Evolutionary conservation across 2,329 filamentous ascomycete species (phyloP).

Genomic region (Pseudocercospora ulei): DNA sequence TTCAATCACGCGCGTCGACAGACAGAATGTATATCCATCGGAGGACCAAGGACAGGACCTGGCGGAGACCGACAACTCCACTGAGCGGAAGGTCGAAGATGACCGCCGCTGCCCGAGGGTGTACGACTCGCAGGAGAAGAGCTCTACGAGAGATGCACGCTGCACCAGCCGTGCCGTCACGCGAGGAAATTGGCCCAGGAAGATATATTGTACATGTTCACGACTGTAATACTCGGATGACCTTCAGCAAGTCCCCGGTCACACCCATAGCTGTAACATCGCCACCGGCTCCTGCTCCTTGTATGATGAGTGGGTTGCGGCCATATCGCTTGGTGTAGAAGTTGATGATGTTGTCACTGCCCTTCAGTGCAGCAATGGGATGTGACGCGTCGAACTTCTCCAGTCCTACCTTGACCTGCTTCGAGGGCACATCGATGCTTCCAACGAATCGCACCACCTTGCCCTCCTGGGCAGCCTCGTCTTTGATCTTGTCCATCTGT

Average conservation of each 20-base stretch:
- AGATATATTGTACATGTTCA: too few relatives aligned
- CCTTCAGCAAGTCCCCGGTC: slow-evolving; percentile 84
- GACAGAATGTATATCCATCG: too few relatives aligned
- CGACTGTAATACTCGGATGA: slow-evolving; percentile 58
- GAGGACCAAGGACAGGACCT: too few relatives aligned
- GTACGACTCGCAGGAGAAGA: too few relatives aligned
- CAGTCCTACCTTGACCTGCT: slow-evolving; percentile 80
- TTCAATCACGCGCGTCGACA: too few relatives aligned
- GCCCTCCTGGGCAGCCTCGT: slow-evolving; percentile 71
- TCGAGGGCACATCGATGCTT: slow-evolving; percentile 73
- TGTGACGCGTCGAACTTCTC: slow-evolving; percentile 75
- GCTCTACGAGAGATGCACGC: too few relatives aligned
- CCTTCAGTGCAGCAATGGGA: slow-evolving; percentile 87
- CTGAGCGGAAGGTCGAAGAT: too few relatives aligned
- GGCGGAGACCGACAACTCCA: too few relatives aligned
- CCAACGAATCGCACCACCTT: slow-evolving; percentile 94
- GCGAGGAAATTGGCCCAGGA: too few relatives aligned
- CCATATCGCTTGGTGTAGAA: slow-evolving; percentile 97
- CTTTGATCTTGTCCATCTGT: slow-evolving; percentile 83
- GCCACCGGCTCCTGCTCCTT: slow-evolving; percentile 82
- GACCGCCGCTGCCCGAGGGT: too few relatives aligned
- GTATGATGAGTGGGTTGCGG: slow-evolving; percentile 79
- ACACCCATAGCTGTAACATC: slow-evolving; percentile 98
- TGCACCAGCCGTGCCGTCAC: too few relatives aligned
- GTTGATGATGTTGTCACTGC: slow-evolving; percentile 97